These are phyloP conservation scores for Papiliotrema laurentii DNA, from an alignment of 1,284 basidiomycete genomes.

Conservation along the genomic window DNA sequence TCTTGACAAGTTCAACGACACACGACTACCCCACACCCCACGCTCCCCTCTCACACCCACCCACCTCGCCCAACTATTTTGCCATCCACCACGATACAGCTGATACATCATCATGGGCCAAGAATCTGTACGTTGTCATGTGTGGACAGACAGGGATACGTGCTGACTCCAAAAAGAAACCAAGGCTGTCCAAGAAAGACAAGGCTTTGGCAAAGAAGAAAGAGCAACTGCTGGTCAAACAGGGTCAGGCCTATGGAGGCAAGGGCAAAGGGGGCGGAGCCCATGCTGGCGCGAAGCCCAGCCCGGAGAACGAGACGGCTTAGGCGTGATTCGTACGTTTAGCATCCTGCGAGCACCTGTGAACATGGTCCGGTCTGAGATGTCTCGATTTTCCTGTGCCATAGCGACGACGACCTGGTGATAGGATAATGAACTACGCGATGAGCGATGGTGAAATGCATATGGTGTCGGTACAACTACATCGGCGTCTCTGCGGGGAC, in stretches of 20 bases:
- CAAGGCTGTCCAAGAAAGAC: constrained; percentile 16
- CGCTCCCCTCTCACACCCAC: too few species aligned
- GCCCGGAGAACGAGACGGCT: too few species aligned
- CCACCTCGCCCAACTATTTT: too few species aligned
- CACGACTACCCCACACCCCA: too few species aligned
- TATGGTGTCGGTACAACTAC: constrained; percentile 1
- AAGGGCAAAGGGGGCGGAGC: constrained; percentile 11
- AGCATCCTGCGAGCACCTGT: too few species aligned
- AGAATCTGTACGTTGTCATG: not conserved
- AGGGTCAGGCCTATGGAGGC: constrained; percentile 9
- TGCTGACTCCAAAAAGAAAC: not conserved
- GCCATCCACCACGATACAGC: too few species aligned
- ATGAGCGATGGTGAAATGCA: not conserved
- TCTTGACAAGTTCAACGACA: too few species aligned
- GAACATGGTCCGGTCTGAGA: too few species aligned
- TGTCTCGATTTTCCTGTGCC: too few species aligned
- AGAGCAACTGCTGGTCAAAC: constrained; percentile 3
- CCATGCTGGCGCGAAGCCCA: too few species aligned
- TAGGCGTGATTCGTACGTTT: too few species aligned
- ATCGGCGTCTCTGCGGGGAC: constrained; percentile 12
- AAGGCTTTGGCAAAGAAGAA: constrained; percentile 22
- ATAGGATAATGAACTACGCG: not conserved
- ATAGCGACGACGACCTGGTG: too few species aligned
- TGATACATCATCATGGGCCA: constrained; percentile 2
- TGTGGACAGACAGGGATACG: not conserved